phyloP scores from a whole-genome alignment of 2,329 filamentous ascomycete genomes.

The Nigrospora sphaerica region DNA sequence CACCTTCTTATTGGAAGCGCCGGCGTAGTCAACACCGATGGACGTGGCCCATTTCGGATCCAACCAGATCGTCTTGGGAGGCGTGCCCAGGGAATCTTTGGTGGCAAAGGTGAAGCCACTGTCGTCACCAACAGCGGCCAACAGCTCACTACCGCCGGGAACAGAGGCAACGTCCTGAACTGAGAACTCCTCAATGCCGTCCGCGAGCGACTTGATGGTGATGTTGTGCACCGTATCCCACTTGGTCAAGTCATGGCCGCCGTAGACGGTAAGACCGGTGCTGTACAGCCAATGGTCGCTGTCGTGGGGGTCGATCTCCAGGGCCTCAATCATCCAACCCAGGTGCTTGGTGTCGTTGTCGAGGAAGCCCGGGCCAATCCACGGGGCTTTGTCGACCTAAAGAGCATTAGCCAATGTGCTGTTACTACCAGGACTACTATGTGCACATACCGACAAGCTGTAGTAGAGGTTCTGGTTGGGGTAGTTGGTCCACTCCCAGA shows the following conservation, averaged over 20 bases:
- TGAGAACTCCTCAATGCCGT: constrained; percentile 48
- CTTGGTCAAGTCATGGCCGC: constrained; percentile 45
- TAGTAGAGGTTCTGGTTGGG: constrained; percentile 39
- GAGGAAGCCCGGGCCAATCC: constrained; percentile 43
- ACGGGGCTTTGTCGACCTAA: constrained; percentile 39
- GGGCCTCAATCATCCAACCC: constrained; percentile 55
- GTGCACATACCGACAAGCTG: constrained; percentile 26
- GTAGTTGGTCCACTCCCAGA: constrained; percentile 45
- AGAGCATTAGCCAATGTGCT: constrained; percentile 1
- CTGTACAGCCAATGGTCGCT: constrained; percentile 55
- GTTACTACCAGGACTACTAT: not conserved
- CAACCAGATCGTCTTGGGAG: constrained; percentile 38
- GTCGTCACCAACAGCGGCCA: constrained; percentile 44
- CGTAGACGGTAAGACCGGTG: constrained; percentile 49
- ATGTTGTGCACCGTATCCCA: constrained; percentile 45
- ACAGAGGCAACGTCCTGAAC: constrained; percentile 41
- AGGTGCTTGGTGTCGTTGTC: constrained; percentile 40
- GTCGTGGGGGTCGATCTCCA: constrained; percentile 51
- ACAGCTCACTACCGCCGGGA: constrained; percentile 41
- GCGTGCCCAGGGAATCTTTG: constrained; percentile 27
- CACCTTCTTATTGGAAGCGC: constrained; percentile 35
- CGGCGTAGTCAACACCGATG: constrained; percentile 40
- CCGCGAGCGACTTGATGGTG: constrained; percentile 40
- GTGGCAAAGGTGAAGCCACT: constrained; percentile 42
- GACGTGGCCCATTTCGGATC: constrained; percentile 38